Percentiles rank a stretch among this genome's conserved stretches.
Evolutionary conservation across 805 yeast genomes (phyloP).

Genomic region (Komagataella pseudopastoris): DNA sequence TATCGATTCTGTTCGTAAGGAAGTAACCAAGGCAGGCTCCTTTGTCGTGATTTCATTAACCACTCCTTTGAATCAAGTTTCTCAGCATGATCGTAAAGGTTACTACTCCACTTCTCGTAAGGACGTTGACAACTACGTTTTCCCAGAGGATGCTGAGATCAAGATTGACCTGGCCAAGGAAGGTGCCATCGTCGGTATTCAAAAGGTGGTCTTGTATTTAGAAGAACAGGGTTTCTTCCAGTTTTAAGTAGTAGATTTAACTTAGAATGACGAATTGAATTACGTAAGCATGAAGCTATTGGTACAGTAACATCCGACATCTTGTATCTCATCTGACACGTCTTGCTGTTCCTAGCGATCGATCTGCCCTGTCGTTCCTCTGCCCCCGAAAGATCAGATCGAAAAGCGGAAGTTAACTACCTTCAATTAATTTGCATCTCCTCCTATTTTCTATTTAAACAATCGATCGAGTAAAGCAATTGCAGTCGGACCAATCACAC

Average conservation of each 20-base stretch:
- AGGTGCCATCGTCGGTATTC: conserved; percentile 58
- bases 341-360: background rate
- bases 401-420: background rate
- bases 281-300: background rate
- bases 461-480: background rate
- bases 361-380: background rate
- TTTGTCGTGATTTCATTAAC: conserved; percentile 38
- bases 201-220: conserved; percentile 55
- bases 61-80: conserved; percentile 32
- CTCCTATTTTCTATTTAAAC: background rate
- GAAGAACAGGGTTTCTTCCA: conserved; percentile 76
- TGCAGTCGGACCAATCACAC: background rate
- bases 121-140: conserved; percentile 32
- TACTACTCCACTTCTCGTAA: conserved; percentile 29
- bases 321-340: background rate
- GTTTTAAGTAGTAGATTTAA: conserved; percentile 16
- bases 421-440: background rate
- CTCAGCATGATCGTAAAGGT: conserved; percentile 35
- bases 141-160: conserved; percentile 43
- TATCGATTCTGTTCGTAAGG: conserved; percentile 26
- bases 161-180: conserved; percentile 38
- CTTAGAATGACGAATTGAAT: background rate
- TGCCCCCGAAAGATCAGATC: background rate
- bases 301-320: background rate
- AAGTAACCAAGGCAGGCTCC: conserved; percentile 33